These are phyloP conservation scores for Cladophialophora chaetospira DNA, from an alignment of 2,329 filamentous ascomycete genomes.

Conservation along the genomic window DNA sequence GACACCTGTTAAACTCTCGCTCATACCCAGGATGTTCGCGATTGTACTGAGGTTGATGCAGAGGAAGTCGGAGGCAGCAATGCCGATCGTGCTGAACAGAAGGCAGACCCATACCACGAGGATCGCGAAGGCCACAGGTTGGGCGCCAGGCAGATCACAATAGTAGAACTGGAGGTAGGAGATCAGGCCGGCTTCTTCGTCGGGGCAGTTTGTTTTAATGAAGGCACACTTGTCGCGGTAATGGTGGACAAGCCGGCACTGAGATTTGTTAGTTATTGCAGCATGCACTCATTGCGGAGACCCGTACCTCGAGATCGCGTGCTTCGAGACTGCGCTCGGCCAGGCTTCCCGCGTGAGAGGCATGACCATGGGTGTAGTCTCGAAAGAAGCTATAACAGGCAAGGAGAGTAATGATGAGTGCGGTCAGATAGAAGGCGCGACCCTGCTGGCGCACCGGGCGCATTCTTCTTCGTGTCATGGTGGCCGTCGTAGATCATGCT, in stretches of 20 bases:
- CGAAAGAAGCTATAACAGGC: slow-evolving; percentile 26
- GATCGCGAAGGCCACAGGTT: slow-evolving; percentile 76
- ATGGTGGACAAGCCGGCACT: slow-evolving; percentile 79
- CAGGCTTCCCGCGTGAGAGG: neutral
- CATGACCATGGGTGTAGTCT: slow-evolving; percentile 5
- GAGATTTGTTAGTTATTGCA: slow-evolving; percentile 20
- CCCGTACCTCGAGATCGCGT: slow-evolving; percentile 29
- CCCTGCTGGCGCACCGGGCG: slow-evolving; percentile 21
- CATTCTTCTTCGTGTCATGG: slow-evolving; percentile 15
- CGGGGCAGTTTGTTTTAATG: slow-evolving; percentile 76
- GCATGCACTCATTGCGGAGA: no score
- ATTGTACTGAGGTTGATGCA: slow-evolving; percentile 96
- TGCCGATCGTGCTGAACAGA: slow-evolving; percentile 94
- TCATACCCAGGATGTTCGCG: slow-evolving; percentile 82
- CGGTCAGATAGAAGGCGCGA: slow-evolving; percentile 29
- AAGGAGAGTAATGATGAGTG: slow-evolving; percentile 27
- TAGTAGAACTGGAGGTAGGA: slow-evolving; percentile 92
- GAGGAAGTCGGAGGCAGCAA: slow-evolving; percentile 97
- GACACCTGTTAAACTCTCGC: slow-evolving; percentile 92
- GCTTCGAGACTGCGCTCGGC: slow-evolving; percentile 21
- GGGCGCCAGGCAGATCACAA: slow-evolving; percentile 68
- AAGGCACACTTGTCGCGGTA: slow-evolving; percentile 83
- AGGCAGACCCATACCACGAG: slow-evolving; percentile 81
- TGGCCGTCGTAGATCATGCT: slow-evolving; percentile 21
- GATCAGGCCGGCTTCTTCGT: slow-evolving; percentile 86